phyloP scores from a whole-genome alignment of 495 filamentous ascomycete species.

The Lophiostoma macrostomum region DNA sequence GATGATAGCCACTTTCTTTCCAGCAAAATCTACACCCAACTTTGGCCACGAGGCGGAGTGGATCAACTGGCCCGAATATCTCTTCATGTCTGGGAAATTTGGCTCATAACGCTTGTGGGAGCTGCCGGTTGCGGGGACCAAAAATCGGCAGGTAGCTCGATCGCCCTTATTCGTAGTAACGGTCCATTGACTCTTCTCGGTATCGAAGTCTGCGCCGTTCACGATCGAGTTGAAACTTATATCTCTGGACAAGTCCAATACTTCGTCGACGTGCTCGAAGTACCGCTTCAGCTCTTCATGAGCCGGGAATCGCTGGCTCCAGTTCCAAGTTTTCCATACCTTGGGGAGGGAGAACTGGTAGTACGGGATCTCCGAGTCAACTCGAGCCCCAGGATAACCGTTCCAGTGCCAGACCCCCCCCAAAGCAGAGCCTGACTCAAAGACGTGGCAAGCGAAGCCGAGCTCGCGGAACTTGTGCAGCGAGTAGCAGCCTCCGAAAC shows the following conservation, averaged over 20 bases:
- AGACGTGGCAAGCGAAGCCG: slow-evolving; percentile 45
- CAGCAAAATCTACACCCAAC: slow-evolving; percentile 13
- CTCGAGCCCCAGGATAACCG: slow-evolving; percentile 50
- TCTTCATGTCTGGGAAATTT: slow-evolving; percentile 12
- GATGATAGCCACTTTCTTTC: slow-evolving; percentile 31
- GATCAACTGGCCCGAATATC: slow-evolving; percentile 17
- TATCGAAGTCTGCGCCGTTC: slow-evolving; percentile 32
- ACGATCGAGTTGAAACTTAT: slow-evolving; percentile 30
- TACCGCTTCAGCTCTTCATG: slow-evolving; percentile 34
- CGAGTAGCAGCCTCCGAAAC: slow-evolving; percentile 48
- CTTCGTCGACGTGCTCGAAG: slow-evolving; percentile 37
- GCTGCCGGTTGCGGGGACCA: slow-evolving; percentile 20
- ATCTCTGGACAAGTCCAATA: slow-evolving; percentile 30
- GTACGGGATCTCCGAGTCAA: slow-evolving; percentile 33
- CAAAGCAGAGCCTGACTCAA: slow-evolving; percentile 51
- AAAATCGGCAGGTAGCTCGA: slow-evolving; percentile 10
- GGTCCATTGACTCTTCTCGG: slow-evolving; percentile 22
- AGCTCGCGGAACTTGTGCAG: slow-evolving; percentile 45
- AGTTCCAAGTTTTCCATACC: slow-evolving; percentile 33
- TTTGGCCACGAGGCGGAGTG: slow-evolving; percentile 24
- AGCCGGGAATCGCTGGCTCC: slow-evolving; percentile 28
- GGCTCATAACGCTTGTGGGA: slow-evolving; percentile 9
- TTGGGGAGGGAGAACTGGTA: slow-evolving; percentile 33
- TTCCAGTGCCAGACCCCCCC: slow-evolving; percentile 58
- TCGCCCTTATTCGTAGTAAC: slow-evolving; percentile 28